Conservation (phyloP, 176 grass and related monocot genomes). For the Eragrostis nindensis region DNA sequence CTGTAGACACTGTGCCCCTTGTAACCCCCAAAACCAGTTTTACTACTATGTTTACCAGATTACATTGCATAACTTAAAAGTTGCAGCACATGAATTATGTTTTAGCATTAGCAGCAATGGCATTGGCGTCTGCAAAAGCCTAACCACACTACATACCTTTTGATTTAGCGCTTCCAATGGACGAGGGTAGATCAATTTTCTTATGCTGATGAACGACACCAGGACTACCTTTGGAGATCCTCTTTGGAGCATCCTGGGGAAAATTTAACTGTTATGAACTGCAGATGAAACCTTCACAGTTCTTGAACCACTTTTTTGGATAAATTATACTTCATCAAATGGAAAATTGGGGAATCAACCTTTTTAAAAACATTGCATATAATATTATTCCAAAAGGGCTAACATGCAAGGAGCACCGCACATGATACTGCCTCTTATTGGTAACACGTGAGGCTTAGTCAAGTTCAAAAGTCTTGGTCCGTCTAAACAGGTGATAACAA, state of each 20-base stretch:
- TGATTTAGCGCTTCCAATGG: constrained; percentile 1
- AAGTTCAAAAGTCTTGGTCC: neutral
- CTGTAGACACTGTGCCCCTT: neutral
- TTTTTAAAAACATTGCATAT: neutral
- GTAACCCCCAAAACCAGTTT: constrained; percentile 20
- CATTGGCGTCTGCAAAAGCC: neutral
- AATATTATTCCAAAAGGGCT: neutral
- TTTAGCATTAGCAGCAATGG: constrained; percentile 19
- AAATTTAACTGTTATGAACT: neutral
- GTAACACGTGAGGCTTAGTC: neutral
- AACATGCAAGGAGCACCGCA: no score
- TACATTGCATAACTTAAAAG: constrained; percentile 1
- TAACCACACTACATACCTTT: constrained; percentile 34
- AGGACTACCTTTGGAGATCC: constrained; percentile 23
- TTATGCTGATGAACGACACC: constrained; percentile 27
- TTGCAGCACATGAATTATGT: neutral
- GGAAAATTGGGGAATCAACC: neutral
- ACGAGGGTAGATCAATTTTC: neutral
- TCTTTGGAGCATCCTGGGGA: constrained; percentile 46
- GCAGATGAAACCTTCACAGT: neutral
- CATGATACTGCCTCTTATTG: neutral
- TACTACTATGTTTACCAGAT: neutral
- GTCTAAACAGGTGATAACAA: neutral
- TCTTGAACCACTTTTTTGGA: neutral
- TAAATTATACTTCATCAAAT: neutral